A percentile compares a stretch with the other conserved stretches of the same genome.
Conservation (phyloP, 768 basidiomycete genomes). For the Hemileccinum rubropunctum region DNA sequence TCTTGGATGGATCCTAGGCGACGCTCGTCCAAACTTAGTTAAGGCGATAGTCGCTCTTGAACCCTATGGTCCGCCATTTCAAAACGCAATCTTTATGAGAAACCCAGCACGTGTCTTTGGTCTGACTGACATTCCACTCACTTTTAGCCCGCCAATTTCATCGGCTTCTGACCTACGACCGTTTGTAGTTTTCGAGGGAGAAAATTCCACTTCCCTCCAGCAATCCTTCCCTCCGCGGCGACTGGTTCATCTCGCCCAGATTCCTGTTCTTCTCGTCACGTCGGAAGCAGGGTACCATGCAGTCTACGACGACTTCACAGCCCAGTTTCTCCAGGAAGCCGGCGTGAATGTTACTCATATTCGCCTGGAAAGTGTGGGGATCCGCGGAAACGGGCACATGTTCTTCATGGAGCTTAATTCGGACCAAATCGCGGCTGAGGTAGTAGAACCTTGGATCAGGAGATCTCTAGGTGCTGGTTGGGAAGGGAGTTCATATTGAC, state of each 20-base stretch:
- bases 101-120: slow-evolving; percentile 43
- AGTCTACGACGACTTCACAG: slow-evolving; percentile 46
- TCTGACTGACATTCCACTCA: slow-evolving; percentile 46
- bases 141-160: slow-evolving; percentile 41
- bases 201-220: slow-evolving; percentile 39
- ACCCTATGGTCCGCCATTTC: slow-evolving; percentile 51
- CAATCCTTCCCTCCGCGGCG: slow-evolving; percentile 42
- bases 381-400: slow-evolving; percentile 55
- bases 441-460: slow-evolving; percentile 41
- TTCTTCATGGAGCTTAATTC: slow-evolving; percentile 55
- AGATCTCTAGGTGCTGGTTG: slow-evolving; percentile 7
- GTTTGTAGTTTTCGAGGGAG: slow-evolving; percentile 22
- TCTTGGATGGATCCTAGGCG: slow-evolving; percentile 49
- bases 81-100: slow-evolving; percentile 35
- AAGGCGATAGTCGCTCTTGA: slow-evolving; percentile 50
- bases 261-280: slow-evolving; percentile 48
- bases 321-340: slow-evolving; percentile 41
- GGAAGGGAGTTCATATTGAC: not conserved
- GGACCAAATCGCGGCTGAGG: slow-evolving; percentile 38
- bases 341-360: slow-evolving; percentile 45
- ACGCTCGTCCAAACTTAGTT: slow-evolving; percentile 42
- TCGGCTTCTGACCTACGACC: slow-evolving; percentile 38
- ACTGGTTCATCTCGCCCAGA: slow-evolving; percentile 39
- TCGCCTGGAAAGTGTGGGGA: slow-evolving; percentile 40
- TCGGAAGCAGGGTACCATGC: slow-evolving; percentile 51